Conservation (phyloP, 176 grass and related monocot species). For the Alloteropsis semialata region DNA sequence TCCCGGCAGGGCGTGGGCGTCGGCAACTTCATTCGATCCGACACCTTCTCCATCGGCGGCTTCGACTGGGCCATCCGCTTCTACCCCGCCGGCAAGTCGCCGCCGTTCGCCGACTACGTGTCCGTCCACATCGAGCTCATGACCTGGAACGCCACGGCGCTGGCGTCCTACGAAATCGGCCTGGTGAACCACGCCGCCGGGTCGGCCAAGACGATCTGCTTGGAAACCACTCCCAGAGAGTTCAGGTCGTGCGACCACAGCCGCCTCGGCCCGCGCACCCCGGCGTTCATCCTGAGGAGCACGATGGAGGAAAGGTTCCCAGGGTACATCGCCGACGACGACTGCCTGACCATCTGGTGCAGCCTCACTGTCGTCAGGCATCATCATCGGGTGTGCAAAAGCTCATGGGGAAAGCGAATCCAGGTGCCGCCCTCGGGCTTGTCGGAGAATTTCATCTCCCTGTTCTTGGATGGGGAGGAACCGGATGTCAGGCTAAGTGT, state of each 20-base stretch:
- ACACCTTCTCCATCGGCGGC: neutral
- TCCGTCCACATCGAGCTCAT: neutral
- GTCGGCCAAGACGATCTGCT: neutral
- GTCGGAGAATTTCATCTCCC: neutral
- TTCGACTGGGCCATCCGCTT: neutral
- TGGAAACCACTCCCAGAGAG: too few species aligned
- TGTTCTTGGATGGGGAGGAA: neutral
- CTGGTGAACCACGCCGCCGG: neutral
- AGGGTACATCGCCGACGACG: neutral
- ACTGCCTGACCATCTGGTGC: neutral
- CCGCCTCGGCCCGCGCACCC: too few species aligned
- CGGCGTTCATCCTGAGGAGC: too few species aligned
- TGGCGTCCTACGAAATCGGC: neutral
- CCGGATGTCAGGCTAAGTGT: neutral
- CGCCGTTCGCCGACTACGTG: neutral
- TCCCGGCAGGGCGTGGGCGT: neutral
- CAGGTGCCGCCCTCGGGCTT: neutral
- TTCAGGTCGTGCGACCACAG: neutral
- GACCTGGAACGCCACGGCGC: neutral
- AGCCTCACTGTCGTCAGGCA: neutral
- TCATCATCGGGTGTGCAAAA: neutral
- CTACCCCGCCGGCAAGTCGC: neutral
- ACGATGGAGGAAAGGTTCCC: neutral
- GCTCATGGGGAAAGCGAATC: neutral
- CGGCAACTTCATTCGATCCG: neutral